Percentiles rank a stretch among this genome's conserved stretches.
phyloP scores from a whole-genome alignment of 1,284 basidiomycete genomes.

The Moesziomyces sp. region DNA sequence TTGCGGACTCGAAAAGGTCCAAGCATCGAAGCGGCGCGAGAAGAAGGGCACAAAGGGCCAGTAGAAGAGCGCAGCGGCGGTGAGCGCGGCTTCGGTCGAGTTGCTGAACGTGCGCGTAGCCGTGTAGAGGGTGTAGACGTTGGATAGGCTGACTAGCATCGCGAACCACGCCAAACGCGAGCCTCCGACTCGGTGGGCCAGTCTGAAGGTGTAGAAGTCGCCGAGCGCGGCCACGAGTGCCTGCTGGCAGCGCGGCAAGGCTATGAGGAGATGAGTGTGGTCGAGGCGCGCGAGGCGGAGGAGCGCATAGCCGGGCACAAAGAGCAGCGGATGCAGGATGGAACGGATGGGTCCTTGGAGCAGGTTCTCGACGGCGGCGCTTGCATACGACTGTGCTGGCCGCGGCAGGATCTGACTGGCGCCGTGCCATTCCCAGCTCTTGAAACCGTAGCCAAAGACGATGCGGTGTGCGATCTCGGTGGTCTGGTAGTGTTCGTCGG shows the following conservation, averaged over 20 bases:
- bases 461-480: constrained; percentile 88
- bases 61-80: constrained; percentile 79
- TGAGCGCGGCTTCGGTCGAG: constrained; percentile 88
- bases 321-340: constrained; percentile 71
- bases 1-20: constrained; percentile 5
- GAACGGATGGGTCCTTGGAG: constrained; percentile 65
- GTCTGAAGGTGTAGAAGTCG: constrained; percentile 78
- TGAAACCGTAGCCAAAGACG: constrained; percentile 89
- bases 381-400: constrained; percentile 7
- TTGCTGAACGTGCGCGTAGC: constrained; percentile 91
- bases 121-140: constrained; percentile 85
- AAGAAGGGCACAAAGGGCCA: constrained; percentile 72
- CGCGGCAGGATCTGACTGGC: no score
- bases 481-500: constrained; percentile 96
- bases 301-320: constrained; percentile 80
- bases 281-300: constrained; percentile 75
- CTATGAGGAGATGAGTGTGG: constrained; percentile 63
- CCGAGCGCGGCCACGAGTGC: constrained; percentile 82
- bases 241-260: constrained; percentile 79
- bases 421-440: constrained; percentile 92
- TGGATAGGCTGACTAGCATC: constrained; percentile 80
- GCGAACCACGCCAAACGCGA: constrained; percentile 71
- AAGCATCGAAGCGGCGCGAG: constrained; percentile 12
- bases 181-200: constrained; percentile 76
- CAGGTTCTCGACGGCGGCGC: constrained; percentile 11